Conservation (phyloP, 2,329 filamentous ascomycete species). For the Penicillium sp. region DNA sequence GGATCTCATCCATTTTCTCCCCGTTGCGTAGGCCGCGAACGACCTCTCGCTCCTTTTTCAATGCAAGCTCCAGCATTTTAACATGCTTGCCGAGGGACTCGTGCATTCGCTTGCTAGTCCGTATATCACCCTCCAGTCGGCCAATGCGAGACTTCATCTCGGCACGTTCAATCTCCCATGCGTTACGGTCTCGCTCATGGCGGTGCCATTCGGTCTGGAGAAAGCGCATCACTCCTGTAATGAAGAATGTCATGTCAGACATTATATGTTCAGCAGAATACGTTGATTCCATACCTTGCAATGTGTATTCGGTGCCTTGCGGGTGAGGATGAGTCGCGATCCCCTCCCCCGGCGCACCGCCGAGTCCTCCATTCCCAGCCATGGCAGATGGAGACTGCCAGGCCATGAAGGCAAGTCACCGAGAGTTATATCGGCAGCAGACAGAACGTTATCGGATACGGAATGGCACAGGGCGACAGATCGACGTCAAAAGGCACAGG, state of each 20-base stretch:
- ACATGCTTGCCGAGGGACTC: constrained; percentile 89
- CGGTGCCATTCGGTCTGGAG: constrained; percentile 98
- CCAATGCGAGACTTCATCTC: constrained; percentile 99
- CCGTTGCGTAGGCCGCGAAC: constrained; percentile 52
- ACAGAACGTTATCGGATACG: neutral
- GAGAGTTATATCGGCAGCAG: neutral
- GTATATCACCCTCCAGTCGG: constrained; percentile 81
- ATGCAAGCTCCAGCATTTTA: constrained; percentile 78
- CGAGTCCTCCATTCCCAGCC: constrained; percentile 52
- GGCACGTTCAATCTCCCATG: constrained; percentile 97
- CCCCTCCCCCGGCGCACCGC: constrained; percentile 39
- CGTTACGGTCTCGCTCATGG: constrained; percentile 94
- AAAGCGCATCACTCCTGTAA: constrained; percentile 91
- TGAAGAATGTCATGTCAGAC: neutral
- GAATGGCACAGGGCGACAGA: neutral
- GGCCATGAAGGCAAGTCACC: constrained; percentile 50
- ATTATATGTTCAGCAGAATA: neutral
- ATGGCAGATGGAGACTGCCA: constrained; percentile 67
- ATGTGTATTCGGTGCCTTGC: constrained; percentile 66
- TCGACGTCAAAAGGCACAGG: too few relatives aligned
- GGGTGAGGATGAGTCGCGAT: constrained; percentile 41
- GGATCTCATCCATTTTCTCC: constrained; percentile 48
- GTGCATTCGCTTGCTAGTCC: constrained; percentile 82
- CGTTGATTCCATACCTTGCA: constrained; percentile 55
- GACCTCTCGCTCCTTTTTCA: constrained; percentile 77